phyloP scores from a whole-genome alignment of 257 asterid species.

The Primulina huaijiensis region DNA sequence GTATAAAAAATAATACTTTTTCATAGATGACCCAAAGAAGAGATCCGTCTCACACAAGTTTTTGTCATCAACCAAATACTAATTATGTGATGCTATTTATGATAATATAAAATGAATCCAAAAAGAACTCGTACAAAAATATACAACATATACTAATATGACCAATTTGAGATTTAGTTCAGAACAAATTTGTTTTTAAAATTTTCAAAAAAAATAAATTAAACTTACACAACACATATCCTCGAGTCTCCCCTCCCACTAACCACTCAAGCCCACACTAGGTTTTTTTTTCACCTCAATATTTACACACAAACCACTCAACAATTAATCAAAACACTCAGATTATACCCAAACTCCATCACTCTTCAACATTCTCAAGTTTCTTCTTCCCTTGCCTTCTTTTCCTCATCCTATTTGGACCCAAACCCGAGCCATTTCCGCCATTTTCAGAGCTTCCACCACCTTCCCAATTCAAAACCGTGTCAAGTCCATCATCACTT shows the following conservation, averaged over 20 bases:
- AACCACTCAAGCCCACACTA: not conserved
- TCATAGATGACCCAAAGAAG: no score
- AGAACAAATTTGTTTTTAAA: no score
- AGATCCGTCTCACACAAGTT: no score
- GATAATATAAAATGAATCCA: no score
- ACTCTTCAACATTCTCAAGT: slow-evolving; percentile 28
- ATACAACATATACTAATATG: no score
- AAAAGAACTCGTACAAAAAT: no score
- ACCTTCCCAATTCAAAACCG: slow-evolving; percentile 48
- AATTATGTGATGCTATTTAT: no score
- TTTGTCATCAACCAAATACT: no score
- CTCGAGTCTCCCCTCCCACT: not conserved
- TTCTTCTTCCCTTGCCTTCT: slow-evolving; percentile 31
- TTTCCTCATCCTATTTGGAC: slow-evolving; percentile 27
- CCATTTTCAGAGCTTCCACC: slow-evolving; percentile 26
- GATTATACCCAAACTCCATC: not conserved
- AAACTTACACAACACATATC: not conserved
- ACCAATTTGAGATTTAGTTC: not conserved
- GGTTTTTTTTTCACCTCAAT: not conserved
- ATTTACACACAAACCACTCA: not conserved
- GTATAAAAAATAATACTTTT: no score
- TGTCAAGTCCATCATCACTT: slow-evolving; percentile 70
- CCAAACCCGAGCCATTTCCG: slow-evolving; percentile 9
- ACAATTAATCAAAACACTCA: not conserved
- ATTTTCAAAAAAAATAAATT: no score